Base-by-base conservation (phyloP, 495 filamentous ascomycete species). In the Bryoglossum gracile region DNA sequence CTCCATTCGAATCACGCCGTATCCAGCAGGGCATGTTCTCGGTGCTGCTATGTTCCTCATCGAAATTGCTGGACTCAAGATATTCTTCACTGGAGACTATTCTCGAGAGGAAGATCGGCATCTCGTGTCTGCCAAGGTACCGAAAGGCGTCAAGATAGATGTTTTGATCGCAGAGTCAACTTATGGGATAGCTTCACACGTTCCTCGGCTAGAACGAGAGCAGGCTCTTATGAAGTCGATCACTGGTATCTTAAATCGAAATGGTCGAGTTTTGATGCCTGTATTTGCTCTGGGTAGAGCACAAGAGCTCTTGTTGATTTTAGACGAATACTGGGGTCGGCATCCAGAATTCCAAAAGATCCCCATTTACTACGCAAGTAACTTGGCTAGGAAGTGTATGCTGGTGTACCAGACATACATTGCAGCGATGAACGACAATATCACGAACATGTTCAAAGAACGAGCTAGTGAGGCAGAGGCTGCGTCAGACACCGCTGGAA, bases 21-120 rank as follows among this genome's bases (percentile, higher is more conserved):
- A 92, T 58, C 92, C 94, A 3, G 92, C 92, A 9, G 92, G 92
- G 24, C 92, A 98, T 66, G 92, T 98, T 11, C 78, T 98, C 16
- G 92, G 92, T n/a, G 92, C 90, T 14, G 92, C 92, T 43, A 98
- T 98, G 92, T 98, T 94, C 62, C 72, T 95, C 37, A 83, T 98
- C 51, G 89, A 95, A 54, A 97, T 98, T 57, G 91, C 90, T 4
- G 92, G 91, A 1, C 74, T 98, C 35, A 95, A 94, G 51, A 91
- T 95, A 43, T 76, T 98, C 42, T 98, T 98, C 67, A 98, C 92
- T 0, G 92, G 92, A 25, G 92, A 98, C 64, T 98, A 97, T 64
- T 94, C 88, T 16, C 77, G 91, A 28, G 92, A 98, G 62, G 81
- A 89, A 49, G 91, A 98, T 62, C 77, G 92, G 13, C 92, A 98